These are phyloP conservation scores for Yamadazyma sp. DNA, from an alignment of 1,139 yeast species.

Conservation along the genomic window DNA sequence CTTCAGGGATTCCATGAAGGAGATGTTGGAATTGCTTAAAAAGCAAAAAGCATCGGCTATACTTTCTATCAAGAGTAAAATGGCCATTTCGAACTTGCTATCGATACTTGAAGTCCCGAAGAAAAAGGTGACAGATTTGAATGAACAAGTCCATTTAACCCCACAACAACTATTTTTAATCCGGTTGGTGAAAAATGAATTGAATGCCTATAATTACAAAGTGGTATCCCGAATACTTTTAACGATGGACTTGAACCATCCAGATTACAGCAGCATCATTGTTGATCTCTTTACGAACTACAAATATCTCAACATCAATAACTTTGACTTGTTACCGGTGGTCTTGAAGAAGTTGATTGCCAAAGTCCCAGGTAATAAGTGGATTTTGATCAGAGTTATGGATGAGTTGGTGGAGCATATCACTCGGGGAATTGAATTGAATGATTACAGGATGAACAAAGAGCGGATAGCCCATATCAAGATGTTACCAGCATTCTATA, in stretches of 20 bases:
- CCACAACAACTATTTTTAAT: constrained; percentile 52
- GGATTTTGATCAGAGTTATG: constrained; percentile 45
- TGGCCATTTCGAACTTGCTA: constrained; percentile 61
- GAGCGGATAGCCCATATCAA: constrained; percentile 60
- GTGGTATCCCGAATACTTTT: constrained; percentile 40
- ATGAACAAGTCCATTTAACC: constrained; percentile 18
- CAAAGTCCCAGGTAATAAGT: constrained; percentile 22
- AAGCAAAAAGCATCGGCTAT: constrained; percentile 50
- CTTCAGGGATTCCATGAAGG: constrained; percentile 57
- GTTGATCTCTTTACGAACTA: constrained; percentile 60
- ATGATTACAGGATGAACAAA: constrained; percentile 61
- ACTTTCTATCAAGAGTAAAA: constrained; percentile 55
- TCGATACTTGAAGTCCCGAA: constrained; percentile 62
- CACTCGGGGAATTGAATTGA: constrained; percentile 63
- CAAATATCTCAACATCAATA: constrained; percentile 59
- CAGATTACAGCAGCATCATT: constrained; percentile 39
- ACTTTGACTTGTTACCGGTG: constrained; percentile 47
- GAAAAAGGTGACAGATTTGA: constrained; percentile 20
- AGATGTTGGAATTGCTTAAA: constrained; percentile 60
- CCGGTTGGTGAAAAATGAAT: constrained; percentile 51
- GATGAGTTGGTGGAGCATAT: constrained; percentile 70
- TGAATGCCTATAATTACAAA: constrained; percentile 36
- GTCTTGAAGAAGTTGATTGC: constrained; percentile 50
- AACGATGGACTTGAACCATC: constrained; percentile 49
- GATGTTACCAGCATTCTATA: constrained; percentile 60